Base-by-base conservation (phyloP, 768 basidiomycete species). In the Rhodotorula paludigena region DNA sequence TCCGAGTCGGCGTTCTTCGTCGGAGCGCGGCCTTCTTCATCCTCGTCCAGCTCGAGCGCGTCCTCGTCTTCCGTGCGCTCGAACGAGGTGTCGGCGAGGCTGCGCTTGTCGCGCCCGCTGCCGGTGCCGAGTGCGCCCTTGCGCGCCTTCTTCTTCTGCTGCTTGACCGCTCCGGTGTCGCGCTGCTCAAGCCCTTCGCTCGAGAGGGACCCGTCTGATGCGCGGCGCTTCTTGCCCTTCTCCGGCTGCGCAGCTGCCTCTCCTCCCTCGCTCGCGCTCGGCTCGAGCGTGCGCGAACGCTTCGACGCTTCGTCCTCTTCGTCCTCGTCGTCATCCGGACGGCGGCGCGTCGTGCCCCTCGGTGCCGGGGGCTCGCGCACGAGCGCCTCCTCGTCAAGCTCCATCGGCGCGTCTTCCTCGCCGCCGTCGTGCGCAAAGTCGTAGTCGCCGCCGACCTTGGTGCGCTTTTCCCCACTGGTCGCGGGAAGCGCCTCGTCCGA, bases 1-100 rank as follows among this genome's bases (percentile, higher is more conserved):
- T 71, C 69, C 21, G 64, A 63, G 41, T 71, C 69, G 14, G 69
- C 69, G 41, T 71, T 71, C 30, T 60, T 16, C 14, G 41, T 33
- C 55, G 20, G 25, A 47, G 23, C 20, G 16, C 20, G 25, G 8
- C 3, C 44, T 8, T 1, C 44, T 14, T 5, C 51, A 18, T 45
- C 33, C 5, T 38, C 39, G 25, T n/a, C 48, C 18, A 49, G n/a
- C 33, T 25, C 42, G 16, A 32, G 28, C 35, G 44, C 63, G 7
- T 36, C 33, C 0, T 20, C 49, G 5, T 6, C n/a, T 12, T n/a
- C 41, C 28, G 55, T 39, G 25, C 1, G 16, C 23, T 63, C 61
- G 45, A 63, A 53, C 3, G 42, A 45, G 25, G 63, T 61, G 30
- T 69, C 58, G 3, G 61, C 58, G 49, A 69, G 53, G 8, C 35